Base-by-base conservation (phyloP, 192 early-diverging fungal species). In the Coemansia sp. region DNA sequence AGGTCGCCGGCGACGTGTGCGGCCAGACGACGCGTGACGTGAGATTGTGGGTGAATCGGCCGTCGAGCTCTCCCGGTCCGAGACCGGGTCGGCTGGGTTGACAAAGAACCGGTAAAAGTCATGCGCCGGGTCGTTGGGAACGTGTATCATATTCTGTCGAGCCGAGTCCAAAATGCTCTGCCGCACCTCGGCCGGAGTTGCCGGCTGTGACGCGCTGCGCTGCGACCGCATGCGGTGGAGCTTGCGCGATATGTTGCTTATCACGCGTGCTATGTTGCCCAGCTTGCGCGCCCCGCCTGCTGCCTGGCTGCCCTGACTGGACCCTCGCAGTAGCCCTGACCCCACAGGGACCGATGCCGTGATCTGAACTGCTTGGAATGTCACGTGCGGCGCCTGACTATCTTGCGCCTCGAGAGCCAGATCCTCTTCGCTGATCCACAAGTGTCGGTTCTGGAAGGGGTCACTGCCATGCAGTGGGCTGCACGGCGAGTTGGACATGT, bases 121-220 rank as follows among this genome's bases (percentile, higher is more conserved):
- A 50, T 74, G 67, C 0, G 64, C 75, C 6, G 60, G 51, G 7
- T 60, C 71, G 41, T 46, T 64, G 22, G 74, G 80, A 13, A 69
- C 45, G 3, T 65, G 32, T 20, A 74, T 29, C 72, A 77, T 74
- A 63, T 77, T 74, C 10, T 70, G 75, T 9, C 69, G 65, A 5
- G 69, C 71, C 17, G 80, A 77, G 27, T 74, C 72, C 6, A 74
- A 34, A 22, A 82, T 77, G 58, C 80, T 77, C 31, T 62, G 74
- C 11, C 69, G 71, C 55, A 77, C 68, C 59, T 82, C 80, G 5
- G 72, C 72, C 1, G 71, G 71, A 36, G 80, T 82, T 12, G 80
- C 80, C 7, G 80, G 80, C 72, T 82, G 80, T 44, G 80, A 82
- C 4, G 80, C 64, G 51, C 80, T 82, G 72, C 80, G 68, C 27